These are phyloP conservation scores for Marasmius fiardii DNA, from an alignment of 1,284 basidiomycete species.

Conservation along the genomic window DNA sequence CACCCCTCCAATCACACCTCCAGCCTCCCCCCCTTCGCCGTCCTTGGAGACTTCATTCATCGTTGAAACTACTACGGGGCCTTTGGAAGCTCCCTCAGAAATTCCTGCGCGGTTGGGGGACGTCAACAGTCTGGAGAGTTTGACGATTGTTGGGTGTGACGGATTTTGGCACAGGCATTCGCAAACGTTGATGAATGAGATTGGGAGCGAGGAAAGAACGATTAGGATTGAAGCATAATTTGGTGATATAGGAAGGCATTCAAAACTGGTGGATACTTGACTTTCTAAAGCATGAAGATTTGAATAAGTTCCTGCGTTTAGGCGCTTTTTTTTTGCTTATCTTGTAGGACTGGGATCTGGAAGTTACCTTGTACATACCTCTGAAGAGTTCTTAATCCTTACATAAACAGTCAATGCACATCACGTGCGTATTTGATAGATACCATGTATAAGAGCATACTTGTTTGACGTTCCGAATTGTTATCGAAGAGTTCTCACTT, in stretches of 20 bases:
- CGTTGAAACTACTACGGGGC: neutral
- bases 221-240: neutral
- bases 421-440: too few relatives aligned
- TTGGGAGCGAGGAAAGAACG: slow-evolving; percentile 26
- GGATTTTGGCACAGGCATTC: slow-evolving; percentile 40
- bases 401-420: too few relatives aligned
- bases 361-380: too few relatives aligned
- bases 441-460: too few relatives aligned
- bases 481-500: too few relatives aligned
- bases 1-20: neutral
- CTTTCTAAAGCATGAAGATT: too few relatives aligned
- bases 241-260: neutral
- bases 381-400: too few relatives aligned
- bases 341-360: too few relatives aligned
- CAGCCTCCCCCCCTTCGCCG: slow-evolving; percentile 15
- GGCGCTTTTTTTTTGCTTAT: too few relatives aligned
- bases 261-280: neutral
- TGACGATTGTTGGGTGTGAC: slow-evolving; percentile 46
- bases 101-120: neutral
- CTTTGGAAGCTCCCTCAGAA: neutral
- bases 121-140: slow-evolving; percentile 35
- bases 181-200: slow-evolving; percentile 30
- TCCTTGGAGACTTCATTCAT: slow-evolving; percentile 5
- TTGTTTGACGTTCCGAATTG: too few relatives aligned
- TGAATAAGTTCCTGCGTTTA: too few relatives aligned